Evolutionary conservation across 1,139 yeast species (phyloP), one percentile per base, ranked within the genome.

Genomic region (Magnusiomyces magnusii): DNA sequence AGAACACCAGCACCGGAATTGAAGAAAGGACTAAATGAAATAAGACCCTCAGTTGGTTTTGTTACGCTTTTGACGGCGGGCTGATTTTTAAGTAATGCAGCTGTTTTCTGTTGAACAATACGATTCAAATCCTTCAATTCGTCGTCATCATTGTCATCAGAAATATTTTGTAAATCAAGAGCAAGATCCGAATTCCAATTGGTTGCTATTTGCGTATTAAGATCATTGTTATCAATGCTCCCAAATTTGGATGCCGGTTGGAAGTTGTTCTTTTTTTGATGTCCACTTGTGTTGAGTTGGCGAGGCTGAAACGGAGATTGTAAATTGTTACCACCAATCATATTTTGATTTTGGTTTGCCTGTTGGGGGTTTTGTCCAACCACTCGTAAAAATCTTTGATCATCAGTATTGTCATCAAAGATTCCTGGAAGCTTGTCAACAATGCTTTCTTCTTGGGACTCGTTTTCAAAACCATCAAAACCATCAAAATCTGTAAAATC

Each of bases 21-120:
- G 41, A 53, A 53, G 28, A 41, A 53, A n/a, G 55, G 55, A 21
- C 55, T 53, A 34, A 53, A 53, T 2, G 51, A 53, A 25, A 53
- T 42, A 9, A 53, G 25, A 7, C 51, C 55, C 10, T 53, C 42
- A 9, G 55, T n/a, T 2, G 54, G 21, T 23, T 51, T 34, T 2
- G 54, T n/a, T 3, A 34, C 15, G 19, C 5, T 15, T 15, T n/a
- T 10, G 19, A 3, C 19, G 5, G 44, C 19, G 19, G 17, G 19
- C 7, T 9, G 27, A 28, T 47, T 31, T 25, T 13, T 28, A 15
- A 9, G n/a, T 3, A n/a, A 10, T 17, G 15, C 36, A 10, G 34
- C 21, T 17, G 49, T 23, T 44, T 52, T 34, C 2, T 25, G 23
- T 3, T 34, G n/a, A n/a, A 39, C 49, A 36, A 52, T 23, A 10